Conservation (phyloP, 352 stramenopile genomes). For the Phytophthora meadii region DNA sequence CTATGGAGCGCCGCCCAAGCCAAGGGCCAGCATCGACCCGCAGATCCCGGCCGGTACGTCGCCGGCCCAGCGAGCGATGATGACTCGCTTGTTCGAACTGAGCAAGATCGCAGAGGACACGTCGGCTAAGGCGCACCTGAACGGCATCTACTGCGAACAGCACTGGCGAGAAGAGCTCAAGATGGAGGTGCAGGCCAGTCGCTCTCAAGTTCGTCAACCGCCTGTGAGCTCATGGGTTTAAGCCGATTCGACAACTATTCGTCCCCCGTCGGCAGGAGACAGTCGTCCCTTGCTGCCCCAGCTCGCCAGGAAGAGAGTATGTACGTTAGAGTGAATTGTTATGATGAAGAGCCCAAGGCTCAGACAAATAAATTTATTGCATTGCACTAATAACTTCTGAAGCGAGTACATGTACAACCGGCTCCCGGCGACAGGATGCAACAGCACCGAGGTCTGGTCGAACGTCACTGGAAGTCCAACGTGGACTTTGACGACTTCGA, state of each 20-base stretch:
- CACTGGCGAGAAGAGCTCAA: constrained; percentile 40
- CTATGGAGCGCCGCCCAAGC: constrained; percentile 13
- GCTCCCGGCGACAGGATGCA: no score
- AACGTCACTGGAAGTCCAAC: not conserved
- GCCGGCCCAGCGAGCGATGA: constrained; percentile 25
- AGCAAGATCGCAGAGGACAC: constrained; percentile 55
- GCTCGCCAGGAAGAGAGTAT: constrained; percentile 7
- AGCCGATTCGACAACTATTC: constrained; percentile 8
- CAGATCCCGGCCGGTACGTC: constrained; percentile 18
- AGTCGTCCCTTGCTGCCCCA: constrained; percentile 1
- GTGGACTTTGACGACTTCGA: not conserved
- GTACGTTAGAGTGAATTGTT: constrained; percentile 33
- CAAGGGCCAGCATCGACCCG: constrained; percentile 7
- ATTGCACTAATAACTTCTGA: not conserved
- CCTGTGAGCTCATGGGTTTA: constrained; percentile 22
- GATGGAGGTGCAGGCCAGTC: constrained; percentile 34
- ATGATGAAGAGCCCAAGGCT: constrained; percentile 28
- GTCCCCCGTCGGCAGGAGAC: constrained; percentile 15
- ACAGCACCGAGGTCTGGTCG: no score
- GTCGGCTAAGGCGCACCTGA: constrained; percentile 58
- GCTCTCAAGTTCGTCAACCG: constrained; percentile 18
- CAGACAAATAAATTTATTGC: constrained; percentile 26
- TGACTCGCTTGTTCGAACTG: constrained; percentile 53
- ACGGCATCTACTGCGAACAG: constrained; percentile 51
- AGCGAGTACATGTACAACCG: no score